Evolutionary conservation across 2,329 filamentous ascomycete species (phyloP).

Genomic region (Colletotrichum nymphaeae): DNA sequence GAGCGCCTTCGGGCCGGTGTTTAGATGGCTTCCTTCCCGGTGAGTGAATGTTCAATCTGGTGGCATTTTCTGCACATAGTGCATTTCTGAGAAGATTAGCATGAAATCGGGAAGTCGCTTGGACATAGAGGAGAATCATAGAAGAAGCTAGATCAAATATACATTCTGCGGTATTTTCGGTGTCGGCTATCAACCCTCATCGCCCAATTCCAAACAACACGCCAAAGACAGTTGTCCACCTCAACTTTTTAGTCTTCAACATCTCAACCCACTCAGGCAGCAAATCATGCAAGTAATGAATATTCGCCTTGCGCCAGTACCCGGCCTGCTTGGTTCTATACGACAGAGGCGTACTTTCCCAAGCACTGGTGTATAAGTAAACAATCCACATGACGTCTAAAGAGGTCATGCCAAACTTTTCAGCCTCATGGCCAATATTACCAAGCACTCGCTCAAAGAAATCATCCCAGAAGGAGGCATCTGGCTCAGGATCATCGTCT

Average conservation of each 20-base stretch:
- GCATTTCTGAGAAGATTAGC: too few species aligned
- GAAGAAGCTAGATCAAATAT: neutral
- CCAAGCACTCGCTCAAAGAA: slow-evolving; percentile 17
- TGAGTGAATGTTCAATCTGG: too few species aligned
- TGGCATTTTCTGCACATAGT: too few species aligned
- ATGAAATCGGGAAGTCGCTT: too few species aligned
- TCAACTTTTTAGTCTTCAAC: neutral
- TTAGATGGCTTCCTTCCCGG: neutral
- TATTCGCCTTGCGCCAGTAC: slow-evolving; percentile 2
- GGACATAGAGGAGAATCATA: neutral
- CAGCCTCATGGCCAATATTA: neutral
- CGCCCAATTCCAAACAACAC: slow-evolving; percentile 2
- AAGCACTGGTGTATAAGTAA: slow-evolving; percentile 16
- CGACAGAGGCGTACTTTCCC: neutral
- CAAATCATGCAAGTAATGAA: slow-evolving; percentile 23
- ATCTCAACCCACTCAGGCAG: slow-evolving; percentile 15
- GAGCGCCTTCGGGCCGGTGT: neutral
- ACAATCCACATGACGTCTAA: slow-evolving; percentile 28
- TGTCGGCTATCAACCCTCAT: neutral
- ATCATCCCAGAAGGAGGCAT: neutral
- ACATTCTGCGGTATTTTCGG: neutral
- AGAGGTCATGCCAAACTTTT: neutral
- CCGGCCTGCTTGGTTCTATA: neutral
- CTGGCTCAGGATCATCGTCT: neutral
- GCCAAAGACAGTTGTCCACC: neutral